These are phyloP conservation scores for Xanthoconium purpureum DNA, from an alignment of 768 basidiomycete genomes.

Conservation along the genomic window DNA sequence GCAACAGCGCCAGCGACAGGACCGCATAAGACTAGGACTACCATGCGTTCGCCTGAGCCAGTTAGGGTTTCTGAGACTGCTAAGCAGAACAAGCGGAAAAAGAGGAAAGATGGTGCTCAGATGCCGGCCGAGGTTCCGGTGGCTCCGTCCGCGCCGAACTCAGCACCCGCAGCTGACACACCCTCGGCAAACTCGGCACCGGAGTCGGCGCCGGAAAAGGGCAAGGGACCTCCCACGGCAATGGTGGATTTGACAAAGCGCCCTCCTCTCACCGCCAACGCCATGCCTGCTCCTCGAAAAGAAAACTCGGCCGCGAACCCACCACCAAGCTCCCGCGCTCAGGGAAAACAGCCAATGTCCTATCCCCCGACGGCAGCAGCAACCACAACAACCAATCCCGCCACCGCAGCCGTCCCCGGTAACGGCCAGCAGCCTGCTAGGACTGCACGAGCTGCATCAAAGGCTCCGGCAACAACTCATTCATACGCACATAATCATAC, in stretches of 20 bases:
- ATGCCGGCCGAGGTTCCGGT: conserved; percentile 25
- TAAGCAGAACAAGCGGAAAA: conserved; percentile 43
- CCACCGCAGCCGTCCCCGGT: conserved; percentile 28
- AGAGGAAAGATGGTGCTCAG: conserved; percentile 36
- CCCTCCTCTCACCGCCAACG: conserved; percentile 39
- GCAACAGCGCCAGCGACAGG: conserved; percentile 1
- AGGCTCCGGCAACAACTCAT: conserved; percentile 53
- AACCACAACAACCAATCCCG: conserved; percentile 33
- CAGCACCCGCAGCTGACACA: conserved; percentile 22
- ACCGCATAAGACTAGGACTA: conserved; percentile 28
- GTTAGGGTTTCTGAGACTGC: conserved; percentile 9
- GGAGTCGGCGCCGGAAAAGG: conserved; percentile 34
- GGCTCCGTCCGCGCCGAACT: conserved; percentile 25
- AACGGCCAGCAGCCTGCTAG: conserved; percentile 34
- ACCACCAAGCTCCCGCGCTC: conserved; percentile 76
- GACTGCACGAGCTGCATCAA: conserved; percentile 51
- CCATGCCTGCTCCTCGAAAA: conserved; percentile 44
- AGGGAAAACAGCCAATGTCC: conserved; percentile 91
- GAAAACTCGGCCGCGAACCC: conserved; percentile 37
- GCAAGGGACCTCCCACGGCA: conserved; percentile 30
- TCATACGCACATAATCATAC: conserved; percentile 47
- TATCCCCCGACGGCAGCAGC: conserved; percentile 39
- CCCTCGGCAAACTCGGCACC: conserved; percentile 31
- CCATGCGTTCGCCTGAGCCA: conserved; percentile 23
- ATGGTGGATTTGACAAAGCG: conserved; percentile 37